These are phyloP conservation scores for Apiospora kogelbergensis DNA, from an alignment of 2,329 filamentous ascomycete species.

Conservation along the genomic window DNA sequence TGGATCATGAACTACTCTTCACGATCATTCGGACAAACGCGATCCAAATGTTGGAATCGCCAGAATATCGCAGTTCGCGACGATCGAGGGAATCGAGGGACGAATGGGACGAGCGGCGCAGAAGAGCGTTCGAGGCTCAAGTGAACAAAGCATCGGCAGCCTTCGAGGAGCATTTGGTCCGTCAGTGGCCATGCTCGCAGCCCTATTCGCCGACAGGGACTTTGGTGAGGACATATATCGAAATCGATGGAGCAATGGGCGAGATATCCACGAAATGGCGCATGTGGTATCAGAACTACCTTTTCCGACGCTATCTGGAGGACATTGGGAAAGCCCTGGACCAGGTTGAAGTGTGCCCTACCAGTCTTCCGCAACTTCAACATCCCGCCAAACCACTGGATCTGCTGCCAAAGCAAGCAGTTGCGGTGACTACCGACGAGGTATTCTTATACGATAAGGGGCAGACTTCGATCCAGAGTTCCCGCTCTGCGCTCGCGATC, in stretches of 20 bases:
- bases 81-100: background rate
- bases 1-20: slow-evolving; percentile 15
- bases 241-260: background rate
- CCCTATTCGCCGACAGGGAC: background rate
- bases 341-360: background rate
- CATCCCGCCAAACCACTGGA: background rate
- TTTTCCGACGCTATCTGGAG: background rate
- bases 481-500: background rate
- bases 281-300: background rate
- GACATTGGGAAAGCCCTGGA: background rate
- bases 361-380: background rate
- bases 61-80: background rate
- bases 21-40: background rate
- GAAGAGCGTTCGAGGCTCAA: background rate
- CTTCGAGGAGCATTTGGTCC: background rate
- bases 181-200: background rate
- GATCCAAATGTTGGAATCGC: background rate
- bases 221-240: background rate
- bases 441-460: background rate
- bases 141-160: background rate
- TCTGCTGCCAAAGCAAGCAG: background rate
- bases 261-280: background rate
- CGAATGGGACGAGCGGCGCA: background rate
- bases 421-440: background rate
- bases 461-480: background rate